These are phyloP conservation scores for Sherardia arvensis DNA, from an alignment of 257 asterid genomes.

Conservation along the genomic window DNA sequence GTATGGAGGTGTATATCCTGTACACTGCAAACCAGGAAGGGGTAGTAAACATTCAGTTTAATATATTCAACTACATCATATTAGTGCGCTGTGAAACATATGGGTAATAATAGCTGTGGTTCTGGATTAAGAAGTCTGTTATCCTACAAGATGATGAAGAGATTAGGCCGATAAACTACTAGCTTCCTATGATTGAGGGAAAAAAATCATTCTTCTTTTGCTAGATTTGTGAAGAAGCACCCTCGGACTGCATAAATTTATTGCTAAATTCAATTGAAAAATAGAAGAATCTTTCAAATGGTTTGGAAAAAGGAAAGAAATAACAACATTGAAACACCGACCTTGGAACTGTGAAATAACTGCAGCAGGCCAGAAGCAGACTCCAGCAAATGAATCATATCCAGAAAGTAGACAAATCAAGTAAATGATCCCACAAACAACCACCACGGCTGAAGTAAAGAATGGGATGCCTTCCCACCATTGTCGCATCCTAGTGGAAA, in stretches of 20 bases:
- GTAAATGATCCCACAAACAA: slow-evolving; percentile 69
- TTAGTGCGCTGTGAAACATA: background rate
- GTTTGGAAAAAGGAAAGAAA: background rate
- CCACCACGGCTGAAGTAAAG: slow-evolving; percentile 60
- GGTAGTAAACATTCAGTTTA: background rate
- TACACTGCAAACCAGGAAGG: slow-evolving; percentile 44
- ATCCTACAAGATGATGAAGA: background rate
- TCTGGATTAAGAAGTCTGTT: no score
- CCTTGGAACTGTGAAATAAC: slow-evolving; percentile 87
- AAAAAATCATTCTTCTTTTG: background rate
- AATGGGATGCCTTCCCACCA: slow-evolving; percentile 98
- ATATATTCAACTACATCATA: background rate
- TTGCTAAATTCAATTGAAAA: background rate
- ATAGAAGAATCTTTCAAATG: background rate
- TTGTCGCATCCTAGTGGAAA: slow-evolving; percentile 67
- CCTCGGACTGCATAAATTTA: background rate
- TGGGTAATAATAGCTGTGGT: background rate
- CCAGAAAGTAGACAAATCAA: slow-evolving; percentile 78
- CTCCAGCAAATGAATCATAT: slow-evolving; percentile 85
- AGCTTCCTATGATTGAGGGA: slow-evolving; percentile 1
- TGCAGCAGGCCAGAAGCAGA: slow-evolving; percentile 84
- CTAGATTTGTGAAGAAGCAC: no score
- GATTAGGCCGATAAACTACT: background rate
- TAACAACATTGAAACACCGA: slow-evolving; percentile 5
- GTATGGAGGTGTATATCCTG: slow-evolving; percentile 69